Percentiles rank a stretch among this genome's conserved stretches.
phyloP scores from a whole-genome alignment of 495 filamentous ascomycete species.

The Daldinia bambusicola region DNA sequence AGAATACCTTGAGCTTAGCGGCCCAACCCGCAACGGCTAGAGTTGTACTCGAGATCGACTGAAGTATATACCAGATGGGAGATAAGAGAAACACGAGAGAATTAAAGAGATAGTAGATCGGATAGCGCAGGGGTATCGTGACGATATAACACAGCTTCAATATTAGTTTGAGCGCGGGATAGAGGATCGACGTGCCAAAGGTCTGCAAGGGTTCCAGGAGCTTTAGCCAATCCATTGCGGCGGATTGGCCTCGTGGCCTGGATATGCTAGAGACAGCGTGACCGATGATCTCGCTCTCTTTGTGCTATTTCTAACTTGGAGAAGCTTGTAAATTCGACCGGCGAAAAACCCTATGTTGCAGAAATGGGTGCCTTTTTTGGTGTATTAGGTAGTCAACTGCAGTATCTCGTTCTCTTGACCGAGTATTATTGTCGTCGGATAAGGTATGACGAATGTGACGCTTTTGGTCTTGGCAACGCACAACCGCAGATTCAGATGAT shows the following conservation, averaged over 20 bases:
- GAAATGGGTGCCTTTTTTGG: slow-evolving; percentile 3
- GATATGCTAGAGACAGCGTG: slow-evolving; percentile 6
- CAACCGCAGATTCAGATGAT: slow-evolving; percentile 34
- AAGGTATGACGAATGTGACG: slow-evolving; percentile 33
- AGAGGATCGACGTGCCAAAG: slow-evolving; percentile 48
- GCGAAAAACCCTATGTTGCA: slow-evolving; percentile 4
- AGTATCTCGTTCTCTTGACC: slow-evolving; percentile 12
- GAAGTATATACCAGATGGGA: slow-evolving; percentile 51
- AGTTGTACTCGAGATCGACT: slow-evolving; percentile 38
- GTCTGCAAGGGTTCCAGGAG: slow-evolving; percentile 31
- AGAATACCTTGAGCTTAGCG: slow-evolving; percentile 70
- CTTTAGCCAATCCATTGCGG: slow-evolving; percentile 41
- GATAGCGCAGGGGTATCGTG: slow-evolving; percentile 50
- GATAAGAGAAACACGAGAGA: slow-evolving; percentile 48
- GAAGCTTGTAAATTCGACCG: slow-evolving; percentile 22
- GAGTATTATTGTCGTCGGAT: slow-evolving; percentile 17
- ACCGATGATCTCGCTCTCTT: slow-evolving; percentile 18
- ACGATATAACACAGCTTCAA: slow-evolving; percentile 46
- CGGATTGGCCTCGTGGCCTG: slow-evolving; percentile 35
- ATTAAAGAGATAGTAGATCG: slow-evolving; percentile 50
- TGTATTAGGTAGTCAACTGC: background rate
- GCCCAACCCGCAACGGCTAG: slow-evolving; percentile 54
- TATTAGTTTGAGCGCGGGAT: slow-evolving; percentile 37
- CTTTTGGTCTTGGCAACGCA: slow-evolving; percentile 29
- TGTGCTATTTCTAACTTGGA: slow-evolving; percentile 8